Base-by-base conservation (phyloP, 441 rosid genomes). In the Brassica balearica region DNA sequence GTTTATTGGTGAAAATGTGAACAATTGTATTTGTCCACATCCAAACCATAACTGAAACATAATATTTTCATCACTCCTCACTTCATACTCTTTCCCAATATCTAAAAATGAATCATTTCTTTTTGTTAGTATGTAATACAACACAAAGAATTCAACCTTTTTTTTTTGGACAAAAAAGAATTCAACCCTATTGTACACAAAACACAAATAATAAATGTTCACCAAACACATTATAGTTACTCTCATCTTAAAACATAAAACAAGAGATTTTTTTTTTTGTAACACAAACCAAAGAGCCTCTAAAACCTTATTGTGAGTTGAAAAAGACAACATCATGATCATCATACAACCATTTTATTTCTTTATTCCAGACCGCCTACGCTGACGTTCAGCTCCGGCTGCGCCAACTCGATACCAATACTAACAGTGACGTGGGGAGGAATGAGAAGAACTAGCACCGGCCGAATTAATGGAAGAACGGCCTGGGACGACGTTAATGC, bases 321-420 rank as follows among this genome's bases (percentile, higher is more conserved):
- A 5, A 3, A 14, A 63, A 41, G 29, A 65, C 7, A 29, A 1
- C 2, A 46, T 20, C 12, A 78, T 29, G 34, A 32, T 1, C 3
- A 48, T 20, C 12, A 78, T 3, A n/a, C 15, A 69, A 34, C 60
- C 58, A 48, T 20, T 20, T 1, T 29, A 2, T 6, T 78, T 32
- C 10, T 2, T 29, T 29, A 29, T 29, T 29, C 34, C 41, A 34
- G 41, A 34, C 41, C 41, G 8, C 9, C 41, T 29, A 34, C 61
- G 59, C n/a, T 11, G 60, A 8, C 0, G 61, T 12, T 53, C 78
- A 69, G 5, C 53, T 6, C 38, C 74, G 0, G 32, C 0, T 11
- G 19, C 53, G 0, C 67, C 71, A 25, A 74, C 71, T 68, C 77
- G 59, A 63, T 79, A 71, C 3, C 32, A 55, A 8, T 75, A 71